A percentile compares a stretch with the other conserved stretches of the same genome.
These are phyloP conservation scores for Cyberlindnera meyerae DNA, from an alignment of 805 yeast genomes.

Conservation along the genomic window DNA sequence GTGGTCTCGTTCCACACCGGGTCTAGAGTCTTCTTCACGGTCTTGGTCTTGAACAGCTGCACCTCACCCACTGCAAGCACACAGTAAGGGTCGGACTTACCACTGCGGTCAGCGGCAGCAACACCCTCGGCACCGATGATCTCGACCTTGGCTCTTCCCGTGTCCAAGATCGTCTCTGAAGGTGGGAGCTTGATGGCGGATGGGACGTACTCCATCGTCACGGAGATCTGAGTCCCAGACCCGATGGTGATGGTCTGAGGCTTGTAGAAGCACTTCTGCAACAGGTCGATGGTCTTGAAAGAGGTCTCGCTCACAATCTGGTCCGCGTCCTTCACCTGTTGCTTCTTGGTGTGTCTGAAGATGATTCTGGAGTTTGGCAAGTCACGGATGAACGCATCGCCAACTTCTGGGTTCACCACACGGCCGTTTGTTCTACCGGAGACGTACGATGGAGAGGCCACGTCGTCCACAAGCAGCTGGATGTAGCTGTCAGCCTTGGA, in stretches of 20 bases:
- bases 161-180: slow-evolving; percentile 60
- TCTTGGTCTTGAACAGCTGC: slow-evolving; percentile 52
- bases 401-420: slow-evolving; percentile 41
- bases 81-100: slow-evolving; percentile 72
- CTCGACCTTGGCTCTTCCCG: slow-evolving; percentile 57
- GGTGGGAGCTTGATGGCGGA: slow-evolving; percentile 47
- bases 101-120: slow-evolving; percentile 61
- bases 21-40: slow-evolving; percentile 58
- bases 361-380: slow-evolving; percentile 53
- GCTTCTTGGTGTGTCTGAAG: slow-evolving; percentile 53
- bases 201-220: slow-evolving; percentile 61
- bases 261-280: slow-evolving; percentile 41
- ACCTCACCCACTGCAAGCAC: slow-evolving; percentile 49
- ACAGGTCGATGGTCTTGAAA: slow-evolving; percentile 48
- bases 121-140: slow-evolving; percentile 52
- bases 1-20: slow-evolving; percentile 76
- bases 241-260: slow-evolving; percentile 44
- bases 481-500: slow-evolving; percentile 45
- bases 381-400: slow-evolving; percentile 65
- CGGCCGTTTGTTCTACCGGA: slow-evolving; percentile 46
- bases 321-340: slow-evolving; percentile 39
- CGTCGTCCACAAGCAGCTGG: slow-evolving; percentile 63
- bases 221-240: slow-evolving; percentile 32
- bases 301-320: slow-evolving; percentile 49
- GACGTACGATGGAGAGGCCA: slow-evolving; percentile 51